These are phyloP conservation scores for Ligustrum vulgare DNA, from an alignment of 257 asterid species.

Conservation along the genomic window DNA sequence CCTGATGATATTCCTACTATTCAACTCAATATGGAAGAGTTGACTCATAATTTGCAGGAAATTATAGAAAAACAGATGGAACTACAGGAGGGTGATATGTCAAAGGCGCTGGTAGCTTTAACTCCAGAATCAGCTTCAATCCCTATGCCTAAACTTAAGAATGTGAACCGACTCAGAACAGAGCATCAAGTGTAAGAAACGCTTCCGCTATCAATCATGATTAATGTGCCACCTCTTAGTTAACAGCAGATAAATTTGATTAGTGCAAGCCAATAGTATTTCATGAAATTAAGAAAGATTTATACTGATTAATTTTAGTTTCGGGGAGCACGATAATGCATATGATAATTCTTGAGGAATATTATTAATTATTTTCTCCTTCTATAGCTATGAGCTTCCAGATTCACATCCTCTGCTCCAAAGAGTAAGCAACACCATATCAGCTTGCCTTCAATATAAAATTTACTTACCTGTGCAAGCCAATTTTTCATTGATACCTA, in stretches of 20 bases:
- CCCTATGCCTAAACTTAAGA: constrained; percentile 87
- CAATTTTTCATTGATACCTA: constrained; percentile 18
- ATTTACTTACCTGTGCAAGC: constrained; percentile 14
- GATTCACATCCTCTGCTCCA: constrained; percentile 83
- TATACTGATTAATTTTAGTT: neutral
- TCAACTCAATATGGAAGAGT: constrained; percentile 75
- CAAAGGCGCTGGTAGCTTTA: constrained; percentile 85
- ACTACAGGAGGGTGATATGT: constrained; percentile 65
- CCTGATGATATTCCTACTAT: constrained; percentile 84
- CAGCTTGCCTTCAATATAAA: constrained; percentile 16
- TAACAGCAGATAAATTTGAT: constrained; percentile 8
- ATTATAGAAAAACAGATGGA: constrained; percentile 60
- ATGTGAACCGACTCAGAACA: constrained; percentile 84
- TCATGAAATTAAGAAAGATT: neutral
- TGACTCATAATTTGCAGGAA: constrained; percentile 75
- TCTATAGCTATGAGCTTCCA: constrained; percentile 91
- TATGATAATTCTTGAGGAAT: constrained; percentile 7
- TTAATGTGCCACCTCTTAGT: constrained; percentile 15
- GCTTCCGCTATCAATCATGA: constrained; percentile 12
- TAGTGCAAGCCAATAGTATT: constrained; percentile 10
- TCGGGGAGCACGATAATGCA: neutral
- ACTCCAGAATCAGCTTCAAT: constrained; percentile 86
- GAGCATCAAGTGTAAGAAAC: constrained; percentile 94
- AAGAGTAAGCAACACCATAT: constrained; percentile 59
- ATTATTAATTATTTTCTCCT: constrained; percentile 30